These are phyloP conservation scores for Pelargonium nanum DNA, from an alignment of 345 rosid species.

Conservation along the genomic window DNA sequence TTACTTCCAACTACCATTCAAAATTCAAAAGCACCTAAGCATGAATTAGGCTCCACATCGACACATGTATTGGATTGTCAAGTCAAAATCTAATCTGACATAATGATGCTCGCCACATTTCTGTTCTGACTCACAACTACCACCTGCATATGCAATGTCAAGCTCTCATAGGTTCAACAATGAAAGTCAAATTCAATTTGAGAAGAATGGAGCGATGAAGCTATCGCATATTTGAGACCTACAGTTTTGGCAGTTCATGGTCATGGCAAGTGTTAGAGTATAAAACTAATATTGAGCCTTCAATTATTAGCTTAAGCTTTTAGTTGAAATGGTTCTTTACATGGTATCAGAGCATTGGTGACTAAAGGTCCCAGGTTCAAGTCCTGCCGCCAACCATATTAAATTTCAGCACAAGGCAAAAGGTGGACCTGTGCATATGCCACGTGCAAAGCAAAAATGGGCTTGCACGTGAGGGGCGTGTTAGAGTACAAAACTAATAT, in stretches of 20 bases:
- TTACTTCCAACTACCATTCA: background rate
- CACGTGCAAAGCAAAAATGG: too few species aligned
- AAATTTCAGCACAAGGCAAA: too few species aligned
- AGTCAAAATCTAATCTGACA: background rate
- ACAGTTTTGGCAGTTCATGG: background rate
- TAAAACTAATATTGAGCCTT: too few species aligned
- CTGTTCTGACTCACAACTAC: background rate
- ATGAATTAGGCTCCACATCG: background rate
- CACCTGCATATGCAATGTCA: background rate
- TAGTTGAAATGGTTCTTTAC: too few species aligned
- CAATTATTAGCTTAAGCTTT: too few species aligned
- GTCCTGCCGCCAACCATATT: too few species aligned
- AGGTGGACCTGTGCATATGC: too few species aligned
- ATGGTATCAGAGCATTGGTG: too few species aligned
- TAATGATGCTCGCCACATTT: background rate
- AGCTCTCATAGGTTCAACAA: background rate
- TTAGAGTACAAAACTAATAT: too few species aligned
- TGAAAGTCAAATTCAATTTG: background rate
- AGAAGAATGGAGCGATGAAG: background rate
- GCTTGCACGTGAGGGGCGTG: too few species aligned
- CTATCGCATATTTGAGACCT: background rate
- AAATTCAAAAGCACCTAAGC: background rate
- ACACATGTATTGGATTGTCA: background rate
- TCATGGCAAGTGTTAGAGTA: background rate
- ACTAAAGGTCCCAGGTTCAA: too few species aligned